Conservation (phyloP, 371 early-diverging fungal genomes). For the Nematocida sp. region DNA sequence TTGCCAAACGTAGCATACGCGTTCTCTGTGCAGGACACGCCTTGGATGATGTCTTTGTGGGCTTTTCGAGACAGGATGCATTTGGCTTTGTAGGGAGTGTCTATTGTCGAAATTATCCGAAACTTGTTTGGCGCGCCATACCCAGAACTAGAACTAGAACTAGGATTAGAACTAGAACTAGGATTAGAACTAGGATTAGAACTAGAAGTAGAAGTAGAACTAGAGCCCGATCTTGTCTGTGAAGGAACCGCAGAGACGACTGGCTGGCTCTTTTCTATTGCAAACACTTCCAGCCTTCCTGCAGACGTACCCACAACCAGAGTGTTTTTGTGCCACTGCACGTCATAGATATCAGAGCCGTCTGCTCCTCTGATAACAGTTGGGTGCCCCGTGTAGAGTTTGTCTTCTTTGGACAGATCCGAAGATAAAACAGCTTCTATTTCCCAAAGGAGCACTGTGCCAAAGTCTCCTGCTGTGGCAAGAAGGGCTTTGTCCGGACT, state of each 20-base stretch:
- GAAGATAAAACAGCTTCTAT: conserved; percentile 3
- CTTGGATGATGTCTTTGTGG: conserved; percentile 57
- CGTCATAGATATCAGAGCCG: conserved; percentile 62
- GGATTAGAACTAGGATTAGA: no score
- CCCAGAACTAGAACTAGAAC: no score
- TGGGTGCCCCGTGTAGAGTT: conserved; percentile 9
- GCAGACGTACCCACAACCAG: conserved; percentile 49
- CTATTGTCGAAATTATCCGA: not conserved
- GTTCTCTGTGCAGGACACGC: conserved; percentile 47
- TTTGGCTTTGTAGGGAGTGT: conserved; percentile 4
- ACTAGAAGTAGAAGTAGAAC: no score
- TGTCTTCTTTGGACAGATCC: conserved; percentile 11
- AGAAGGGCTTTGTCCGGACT: conserved; percentile 38
- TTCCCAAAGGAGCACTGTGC: conserved; percentile 54
- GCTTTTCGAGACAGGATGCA: conserved; percentile 31
- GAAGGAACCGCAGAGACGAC: no score
- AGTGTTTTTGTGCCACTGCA: conserved; percentile 48
- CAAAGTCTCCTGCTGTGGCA: conserved; percentile 60
- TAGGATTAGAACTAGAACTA: no score
- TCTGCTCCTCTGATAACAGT: conserved; percentile 49
- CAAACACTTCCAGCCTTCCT: conserved; percentile 38
- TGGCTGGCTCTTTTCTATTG: not conserved
- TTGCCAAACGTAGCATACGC: conserved; percentile 51
- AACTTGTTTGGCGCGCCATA: not conserved
- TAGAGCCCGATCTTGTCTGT: no score